Conservation (phyloP, 2,329 filamentous ascomycete species). For the Talaromyces sp. region DNA sequence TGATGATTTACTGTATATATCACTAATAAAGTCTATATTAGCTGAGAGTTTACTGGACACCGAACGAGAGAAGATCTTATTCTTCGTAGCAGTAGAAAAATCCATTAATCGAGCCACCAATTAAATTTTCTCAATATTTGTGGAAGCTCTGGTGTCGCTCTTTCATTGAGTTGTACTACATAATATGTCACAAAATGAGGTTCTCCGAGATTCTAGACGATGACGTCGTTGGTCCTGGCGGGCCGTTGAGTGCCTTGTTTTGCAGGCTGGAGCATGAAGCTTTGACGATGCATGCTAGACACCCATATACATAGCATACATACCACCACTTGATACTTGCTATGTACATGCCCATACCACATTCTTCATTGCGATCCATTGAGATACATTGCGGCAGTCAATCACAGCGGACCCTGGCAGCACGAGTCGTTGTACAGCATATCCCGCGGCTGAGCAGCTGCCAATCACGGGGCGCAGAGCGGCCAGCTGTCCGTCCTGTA, state of each 20-base stretch:
- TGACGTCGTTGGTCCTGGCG: neutral
- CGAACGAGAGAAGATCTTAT: too few relatives aligned
- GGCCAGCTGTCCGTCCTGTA: neutral
- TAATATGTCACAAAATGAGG: neutral
- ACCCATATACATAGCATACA: neutral
- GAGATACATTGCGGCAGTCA: neutral
- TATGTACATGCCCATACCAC: neutral
- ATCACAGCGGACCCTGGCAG: constrained; percentile 8
- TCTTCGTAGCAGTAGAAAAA: neutral
- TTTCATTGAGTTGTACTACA: neutral
- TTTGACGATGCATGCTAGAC: neutral
- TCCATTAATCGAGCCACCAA: neutral
- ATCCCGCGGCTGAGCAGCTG: constrained; percentile 10
- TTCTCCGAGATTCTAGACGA: neutral
- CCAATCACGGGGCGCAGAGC: constrained; percentile 13
- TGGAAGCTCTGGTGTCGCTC: neutral
- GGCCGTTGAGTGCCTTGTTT: neutral
- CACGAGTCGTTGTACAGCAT: constrained; percentile 7
- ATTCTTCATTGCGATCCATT: too few relatives aligned
- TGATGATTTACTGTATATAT: neutral
- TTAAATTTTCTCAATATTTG: neutral
- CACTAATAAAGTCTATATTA: too few relatives aligned
- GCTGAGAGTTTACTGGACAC: too few relatives aligned
- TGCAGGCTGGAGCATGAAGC: neutral
- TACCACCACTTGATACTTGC: too few relatives aligned